Evolutionary conservation across 176 grass and related monocot species (phyloP), one percentile per base, ranked within the genome.

Genomic region (Triticum turgidum): DNA sequence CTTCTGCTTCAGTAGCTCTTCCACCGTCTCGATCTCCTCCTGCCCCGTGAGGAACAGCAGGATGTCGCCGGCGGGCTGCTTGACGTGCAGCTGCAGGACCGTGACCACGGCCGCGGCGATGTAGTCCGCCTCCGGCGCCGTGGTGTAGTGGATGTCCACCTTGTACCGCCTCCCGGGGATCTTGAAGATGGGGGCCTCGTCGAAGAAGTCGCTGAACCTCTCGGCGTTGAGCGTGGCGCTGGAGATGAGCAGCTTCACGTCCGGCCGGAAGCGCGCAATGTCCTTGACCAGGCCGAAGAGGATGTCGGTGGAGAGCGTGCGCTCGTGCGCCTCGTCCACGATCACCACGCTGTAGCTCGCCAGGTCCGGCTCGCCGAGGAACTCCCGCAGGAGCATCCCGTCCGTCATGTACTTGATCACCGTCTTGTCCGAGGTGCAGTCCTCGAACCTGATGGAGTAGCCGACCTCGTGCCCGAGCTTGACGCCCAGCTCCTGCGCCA

Each of bases 301-400:
- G 77, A 95, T 52, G 85, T 95, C 88, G 12, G 93, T 95, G 65
- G 88, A 78, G 49, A 91, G 69, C 7, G 90, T 87, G 15, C 90
- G 83, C 88, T 93, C 93, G 82, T 93, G 93, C 15, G 93, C 93
- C 80, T 95, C 93, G 87, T 95, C 93, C 39, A 95, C 74, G 78
- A 95, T 82, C 67, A 95, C 74, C 3, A 95, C 86, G 42, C 87
- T 90, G 77, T 95, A 91, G 84, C 91, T 90, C 70, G 61, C 77
- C 71, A 95, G 67, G 87, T 90, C 83, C 54, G 93, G 93, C 69
- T 95, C 86, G 64, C 83, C 86, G 63, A 92, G 84, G 84, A 89
- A 82, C 86, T 92, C 93, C 1, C 88, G 84, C 67, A 92, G 68
- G 11, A 95, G 91, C 91, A 88, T 93, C 63, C 90, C 89, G 80